Percentiles rank a stretch among this genome's conserved stretches.
These are phyloP conservation scores for Taphrina sp. DNA, from an alignment of 1,139 yeast genomes.

Conservation along the genomic window DNA sequence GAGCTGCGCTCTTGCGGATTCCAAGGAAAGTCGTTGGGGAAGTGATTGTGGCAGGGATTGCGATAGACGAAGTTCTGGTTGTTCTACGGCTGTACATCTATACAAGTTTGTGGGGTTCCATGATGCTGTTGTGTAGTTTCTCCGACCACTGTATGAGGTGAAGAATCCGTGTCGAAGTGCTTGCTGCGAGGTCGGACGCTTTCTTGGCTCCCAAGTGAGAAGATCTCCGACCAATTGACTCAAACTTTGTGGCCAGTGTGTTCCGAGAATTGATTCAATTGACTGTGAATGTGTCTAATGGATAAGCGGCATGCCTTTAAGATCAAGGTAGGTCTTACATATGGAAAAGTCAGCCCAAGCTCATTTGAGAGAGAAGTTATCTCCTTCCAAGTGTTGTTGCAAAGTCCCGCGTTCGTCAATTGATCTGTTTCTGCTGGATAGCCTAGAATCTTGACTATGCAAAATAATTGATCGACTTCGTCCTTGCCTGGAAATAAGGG, in stretches of 20 bases:
- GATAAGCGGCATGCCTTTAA: not conserved
- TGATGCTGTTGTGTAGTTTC: too few relatives aligned
- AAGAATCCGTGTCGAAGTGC: constrained; percentile 18
- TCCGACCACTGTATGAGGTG: too few relatives aligned
- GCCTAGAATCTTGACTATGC: constrained; percentile 66
- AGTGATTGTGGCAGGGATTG: too few relatives aligned
- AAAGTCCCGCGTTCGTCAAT: constrained; percentile 70
- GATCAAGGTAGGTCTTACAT: constrained; percentile 43
- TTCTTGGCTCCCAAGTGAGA: constrained; percentile 22
- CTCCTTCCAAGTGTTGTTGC: constrained; percentile 72
- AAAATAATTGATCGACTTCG: constrained; percentile 74
- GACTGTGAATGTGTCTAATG: constrained; percentile 22
- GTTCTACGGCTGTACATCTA: too few relatives aligned
- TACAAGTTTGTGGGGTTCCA: too few relatives aligned
- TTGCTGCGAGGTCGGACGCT: constrained; percentile 14
- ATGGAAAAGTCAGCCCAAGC: constrained; percentile 69
- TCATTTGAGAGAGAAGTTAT: constrained; percentile 66
- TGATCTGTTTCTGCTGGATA: constrained; percentile 64
- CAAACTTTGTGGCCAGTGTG: constrained; percentile 29
- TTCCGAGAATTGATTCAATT: constrained; percentile 19
- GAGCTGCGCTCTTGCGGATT: too few relatives aligned
- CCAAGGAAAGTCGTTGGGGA: too few relatives aligned
- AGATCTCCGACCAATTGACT: not conserved
- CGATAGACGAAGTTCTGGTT: too few relatives aligned
- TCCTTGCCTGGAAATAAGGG: constrained; percentile 84